Percentiles rank a stretch among this genome's conserved stretches.
Conservation (phyloP, 2,329 filamentous ascomycete species). For the Leptographium lundbergii region DNA sequence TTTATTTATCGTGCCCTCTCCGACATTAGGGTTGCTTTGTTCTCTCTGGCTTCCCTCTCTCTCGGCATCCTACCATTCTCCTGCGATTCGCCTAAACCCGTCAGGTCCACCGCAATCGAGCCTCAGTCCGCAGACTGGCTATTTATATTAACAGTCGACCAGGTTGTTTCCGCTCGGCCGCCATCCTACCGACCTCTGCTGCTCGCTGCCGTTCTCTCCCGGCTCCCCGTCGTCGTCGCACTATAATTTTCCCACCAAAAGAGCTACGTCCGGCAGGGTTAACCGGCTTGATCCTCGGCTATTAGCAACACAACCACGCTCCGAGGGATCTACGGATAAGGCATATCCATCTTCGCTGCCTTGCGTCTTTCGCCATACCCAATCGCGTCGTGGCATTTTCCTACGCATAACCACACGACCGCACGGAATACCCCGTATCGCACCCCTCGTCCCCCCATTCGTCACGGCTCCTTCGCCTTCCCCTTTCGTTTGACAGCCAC, state of each 20-base stretch:
- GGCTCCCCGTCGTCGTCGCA: background rate
- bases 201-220: background rate
- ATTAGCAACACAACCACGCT: background rate
- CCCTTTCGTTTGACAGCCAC: background rate
- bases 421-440: background rate
- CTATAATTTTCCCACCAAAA: background rate
- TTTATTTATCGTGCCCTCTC: background rate
- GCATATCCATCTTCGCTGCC: background rate
- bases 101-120: too few relatives aligned
- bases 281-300: slow-evolving; percentile 12
- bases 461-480: background rate
- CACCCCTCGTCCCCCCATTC: background rate
- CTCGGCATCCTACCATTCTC: background rate
- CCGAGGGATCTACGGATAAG: background rate
- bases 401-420: background rate
- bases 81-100: background rate
- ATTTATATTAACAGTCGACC: background rate
- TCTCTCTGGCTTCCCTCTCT: background rate
- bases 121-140: background rate
- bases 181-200: background rate
- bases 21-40: background rate
- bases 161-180: slow-evolving; percentile 2
- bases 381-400: slow-evolving; percentile 8
- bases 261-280: background rate
- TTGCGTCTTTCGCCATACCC: background rate